phyloP scores from a whole-genome alignment of 345 rosid genomes.

The Linum lewisii region DNA sequence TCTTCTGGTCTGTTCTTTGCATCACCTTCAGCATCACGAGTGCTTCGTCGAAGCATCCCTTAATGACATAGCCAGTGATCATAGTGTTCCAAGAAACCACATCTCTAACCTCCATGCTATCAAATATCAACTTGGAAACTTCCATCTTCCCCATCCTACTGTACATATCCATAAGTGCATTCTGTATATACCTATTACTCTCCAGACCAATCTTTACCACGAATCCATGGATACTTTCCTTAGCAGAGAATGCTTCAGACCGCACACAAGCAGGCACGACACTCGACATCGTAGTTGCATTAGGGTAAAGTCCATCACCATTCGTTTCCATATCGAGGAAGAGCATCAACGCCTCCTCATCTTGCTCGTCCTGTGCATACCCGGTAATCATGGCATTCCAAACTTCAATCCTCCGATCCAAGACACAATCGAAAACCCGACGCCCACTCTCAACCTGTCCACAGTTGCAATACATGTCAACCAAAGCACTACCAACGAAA shows the following conservation, averaged over 20 bases:
- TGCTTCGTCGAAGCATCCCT: constrained; percentile 46
- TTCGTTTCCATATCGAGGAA: constrained; percentile 62
- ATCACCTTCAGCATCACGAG: constrained; percentile 49
- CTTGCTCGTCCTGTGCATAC: constrained; percentile 61
- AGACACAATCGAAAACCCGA: constrained; percentile 43
- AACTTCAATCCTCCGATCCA: constrained; percentile 39
- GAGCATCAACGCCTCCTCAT: constrained; percentile 53
- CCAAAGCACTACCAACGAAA: constrained; percentile 81
- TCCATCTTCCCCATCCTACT: constrained; percentile 57
- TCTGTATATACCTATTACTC: constrained; percentile 55
- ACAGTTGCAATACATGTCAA: constrained; percentile 92
- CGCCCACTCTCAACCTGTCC: constrained; percentile 50
- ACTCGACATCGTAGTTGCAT: constrained; percentile 78
- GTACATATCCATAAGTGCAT: constrained; percentile 86
- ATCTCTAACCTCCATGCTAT: constrained; percentile 55
- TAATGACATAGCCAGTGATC: constrained; percentile 61
- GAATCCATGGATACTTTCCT: constrained; percentile 70
- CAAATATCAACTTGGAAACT: constrained; percentile 45
- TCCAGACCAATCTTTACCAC: constrained; percentile 59
- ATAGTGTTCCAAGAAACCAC: constrained; percentile 84
- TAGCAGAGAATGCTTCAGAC: constrained; percentile 38
- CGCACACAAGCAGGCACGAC: constrained; percentile 67
- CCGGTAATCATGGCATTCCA: constrained; percentile 97
- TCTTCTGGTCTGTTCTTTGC: constrained; percentile 39
- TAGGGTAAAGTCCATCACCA: constrained; percentile 46